Evolutionary conservation across 1,139 yeast species (phyloP).

Genomic region (Lodderomyces metapsilosis): DNA sequence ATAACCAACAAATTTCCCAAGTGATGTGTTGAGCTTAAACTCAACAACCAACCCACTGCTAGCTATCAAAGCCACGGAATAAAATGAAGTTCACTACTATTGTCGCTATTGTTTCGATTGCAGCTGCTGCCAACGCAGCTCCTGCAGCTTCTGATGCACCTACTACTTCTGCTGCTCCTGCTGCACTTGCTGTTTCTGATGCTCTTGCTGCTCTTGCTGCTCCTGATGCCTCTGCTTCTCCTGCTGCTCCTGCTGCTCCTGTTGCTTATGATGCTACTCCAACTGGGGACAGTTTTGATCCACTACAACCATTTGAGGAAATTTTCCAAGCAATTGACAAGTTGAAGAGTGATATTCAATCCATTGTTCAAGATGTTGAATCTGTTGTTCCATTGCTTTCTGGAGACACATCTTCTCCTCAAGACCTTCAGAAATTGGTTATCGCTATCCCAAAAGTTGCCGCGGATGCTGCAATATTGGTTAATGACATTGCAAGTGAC

Average conservation of each 20-base stretch:
- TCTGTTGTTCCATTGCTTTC: neutral
- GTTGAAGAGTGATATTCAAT: neutral
- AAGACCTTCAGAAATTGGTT: neutral
- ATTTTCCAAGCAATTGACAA: neutral
- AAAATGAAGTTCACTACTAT: conserved; percentile 1
- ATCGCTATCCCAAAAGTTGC: neutral
- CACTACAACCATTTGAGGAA: neutral
- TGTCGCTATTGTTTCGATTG: neutral
- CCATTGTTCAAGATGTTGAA: neutral
- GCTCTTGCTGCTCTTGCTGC: no score
- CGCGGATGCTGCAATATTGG: neutral
- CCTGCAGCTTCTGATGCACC: no score
- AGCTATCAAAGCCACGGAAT: neutral
- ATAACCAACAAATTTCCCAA: neutral
- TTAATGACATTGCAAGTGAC: neutral
- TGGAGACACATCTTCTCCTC: neutral
- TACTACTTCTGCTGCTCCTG: no score
- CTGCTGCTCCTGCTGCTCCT: neutral
- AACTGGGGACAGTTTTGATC: neutral
- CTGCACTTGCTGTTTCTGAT: no score
- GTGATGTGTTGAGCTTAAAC: neutral
- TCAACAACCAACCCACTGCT: neutral
- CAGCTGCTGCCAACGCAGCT: no score
- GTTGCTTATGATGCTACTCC: no score
- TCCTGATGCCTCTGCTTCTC: neutral